Evolutionary conservation across 129 eudicot species (phyloP).

Genomic region (Escallonia herrerae): DNA sequence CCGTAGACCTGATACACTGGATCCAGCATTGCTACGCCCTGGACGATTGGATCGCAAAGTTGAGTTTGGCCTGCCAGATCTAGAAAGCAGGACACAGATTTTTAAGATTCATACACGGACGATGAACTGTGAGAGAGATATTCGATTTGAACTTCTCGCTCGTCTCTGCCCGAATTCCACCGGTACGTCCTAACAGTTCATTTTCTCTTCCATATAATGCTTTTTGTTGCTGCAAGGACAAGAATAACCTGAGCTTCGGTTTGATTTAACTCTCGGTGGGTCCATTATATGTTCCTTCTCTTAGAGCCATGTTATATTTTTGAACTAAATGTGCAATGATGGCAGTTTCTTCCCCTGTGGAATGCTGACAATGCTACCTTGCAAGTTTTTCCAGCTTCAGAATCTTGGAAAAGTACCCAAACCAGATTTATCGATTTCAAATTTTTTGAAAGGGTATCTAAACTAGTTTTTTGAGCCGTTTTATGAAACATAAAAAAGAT

Average conservation of each 20-base stretch:
- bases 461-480: too few species aligned
- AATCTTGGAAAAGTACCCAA: too few species aligned
- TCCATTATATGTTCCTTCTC: too few species aligned
- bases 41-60: slow-evolving; percentile 92
- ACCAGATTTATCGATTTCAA: too few species aligned
- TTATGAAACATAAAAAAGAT: too few species aligned
- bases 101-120: slow-evolving; percentile 96
- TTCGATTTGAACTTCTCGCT: slow-evolving; percentile 91
- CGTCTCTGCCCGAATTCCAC: slow-evolving; percentile 99
- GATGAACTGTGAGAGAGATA: slow-evolving; percentile 95
- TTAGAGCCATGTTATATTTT: too few species aligned
- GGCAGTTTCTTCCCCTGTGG: too few species aligned
- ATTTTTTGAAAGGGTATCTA: too few species aligned
- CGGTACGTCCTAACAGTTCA: slow-evolving; percentile 30
- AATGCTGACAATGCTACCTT: too few species aligned
- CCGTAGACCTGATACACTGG: slow-evolving; percentile 87
- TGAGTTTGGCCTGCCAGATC: slow-evolving; percentile 94
- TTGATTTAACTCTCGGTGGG: too few species aligned
- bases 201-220: background rate
- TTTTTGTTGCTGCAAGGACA: background rate
- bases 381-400: too few species aligned
- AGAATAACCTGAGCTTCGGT: background rate
- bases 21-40: slow-evolving; percentile 90
- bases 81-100: slow-evolving; percentile 89
- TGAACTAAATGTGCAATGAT: too few species aligned